Base-by-base conservation (phyloP, 2,329 filamentous ascomycete genomes). In the Beauveria bassiana region DNA sequence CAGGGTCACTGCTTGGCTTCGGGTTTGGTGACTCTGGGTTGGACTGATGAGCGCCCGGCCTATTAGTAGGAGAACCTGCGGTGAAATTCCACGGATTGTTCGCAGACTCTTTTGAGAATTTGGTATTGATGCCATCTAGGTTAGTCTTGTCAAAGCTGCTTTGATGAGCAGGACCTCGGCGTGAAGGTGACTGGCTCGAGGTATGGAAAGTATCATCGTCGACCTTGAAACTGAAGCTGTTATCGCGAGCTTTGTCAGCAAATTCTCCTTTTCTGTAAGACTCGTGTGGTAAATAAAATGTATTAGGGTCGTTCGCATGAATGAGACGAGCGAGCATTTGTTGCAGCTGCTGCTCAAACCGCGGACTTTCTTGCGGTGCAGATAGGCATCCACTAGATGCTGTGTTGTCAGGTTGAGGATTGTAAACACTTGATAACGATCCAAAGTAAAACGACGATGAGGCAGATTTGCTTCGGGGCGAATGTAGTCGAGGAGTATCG, bases 81-180 rank as follows among this genome's bases (percentile, higher is more conserved):
- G 73, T 82, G 64, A 85, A 85, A 61, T 80, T 74, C 78, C 77
- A 83, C 22, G 73, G 70, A 40, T 73, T 71, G 5, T 73, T 66
- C 49, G 74, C 70, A 22, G 84, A 79, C 16, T 79, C 78, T 4
- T 80, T 74, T 22, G 78, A 79, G 70, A 87, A 87, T 45, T 75
- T 81, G 20, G 84, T 87, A 70, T 85, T 84, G 66, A 87, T 87
- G 57, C 81, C 83, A 61, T 87, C 83, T 22, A 80, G 74, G 66
- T 81, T 86, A 61, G 72, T 79, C 63, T 78, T 78, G 45, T 74
- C 68, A 63, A 85, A 83, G 3, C 70, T 71, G 47, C 74, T 71
- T 42, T 69, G 71, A 22, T 73, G 69, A n/a, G 74, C 68, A 18
- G 10, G 72, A 70, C 6, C 75, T 70, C 38, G 67, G 66, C 12